Conservation (phyloP, 2,329 filamentous ascomycete species). For the Paraphoma sp. region DNA sequence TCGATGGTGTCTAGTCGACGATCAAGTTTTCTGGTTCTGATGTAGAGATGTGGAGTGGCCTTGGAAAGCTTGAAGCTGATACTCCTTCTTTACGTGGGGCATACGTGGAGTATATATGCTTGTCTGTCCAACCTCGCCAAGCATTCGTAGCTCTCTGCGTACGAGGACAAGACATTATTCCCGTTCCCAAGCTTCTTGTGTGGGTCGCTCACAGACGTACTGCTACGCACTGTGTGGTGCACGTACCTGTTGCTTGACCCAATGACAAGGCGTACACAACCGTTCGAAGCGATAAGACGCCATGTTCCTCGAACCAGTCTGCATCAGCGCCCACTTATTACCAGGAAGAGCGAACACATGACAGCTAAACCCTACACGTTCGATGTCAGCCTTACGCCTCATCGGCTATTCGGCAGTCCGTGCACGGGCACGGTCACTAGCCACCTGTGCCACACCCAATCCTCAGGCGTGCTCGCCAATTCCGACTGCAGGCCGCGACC, state of each 20-base stretch:
- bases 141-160: constrained; percentile 3
- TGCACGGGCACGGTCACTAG: constrained; percentile 34
- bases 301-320: constrained; percentile 6
- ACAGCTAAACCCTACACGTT: constrained; percentile 13
- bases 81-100: constrained; percentile 6
- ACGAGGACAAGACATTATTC: constrained; percentile 15
- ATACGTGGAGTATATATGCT: constrained; percentile 17
- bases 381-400: constrained; percentile 31
- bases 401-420: constrained; percentile 24
- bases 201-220: constrained; percentile 14
- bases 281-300: background rate
- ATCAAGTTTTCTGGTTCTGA: background rate
- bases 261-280: constrained; percentile 13
- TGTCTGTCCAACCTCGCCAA: constrained; percentile 11
- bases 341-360: constrained; percentile 19
- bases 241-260: constrained; percentile 8
- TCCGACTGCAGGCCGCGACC: constrained; percentile 14
- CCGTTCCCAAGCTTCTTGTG: constrained; percentile 21
- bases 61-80: background rate
- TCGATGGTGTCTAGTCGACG: background rate
- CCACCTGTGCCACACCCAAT: constrained; percentile 37
- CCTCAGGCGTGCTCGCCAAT: constrained; percentile 4
- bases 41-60: background rate
- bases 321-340: constrained; percentile 16
- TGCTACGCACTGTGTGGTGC: constrained; percentile 5